A percentile compares a stretch with the other conserved stretches of the same genome.
Conservation (phyloP, 192 early-diverging fungal genomes). For the Coemansia sp. region DNA sequence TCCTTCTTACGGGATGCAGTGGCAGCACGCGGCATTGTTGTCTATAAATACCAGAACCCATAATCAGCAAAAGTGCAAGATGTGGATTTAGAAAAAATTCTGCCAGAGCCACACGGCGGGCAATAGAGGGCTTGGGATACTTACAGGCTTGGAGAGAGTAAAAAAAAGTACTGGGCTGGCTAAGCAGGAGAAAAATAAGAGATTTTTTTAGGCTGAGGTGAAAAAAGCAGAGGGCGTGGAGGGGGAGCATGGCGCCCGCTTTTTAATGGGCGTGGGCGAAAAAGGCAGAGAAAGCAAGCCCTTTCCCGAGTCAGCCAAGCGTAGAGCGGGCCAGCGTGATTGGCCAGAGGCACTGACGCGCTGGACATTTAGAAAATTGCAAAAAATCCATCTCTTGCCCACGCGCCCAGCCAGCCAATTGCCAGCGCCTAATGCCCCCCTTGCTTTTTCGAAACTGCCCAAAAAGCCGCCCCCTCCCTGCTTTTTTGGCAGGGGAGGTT, state of each 20-base stretch:
- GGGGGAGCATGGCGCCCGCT: neutral
- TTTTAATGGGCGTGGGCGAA: conserved; percentile 2
- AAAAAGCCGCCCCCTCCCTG: neutral
- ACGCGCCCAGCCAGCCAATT: conserved; percentile 5
- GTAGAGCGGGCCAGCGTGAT: conserved; percentile 1
- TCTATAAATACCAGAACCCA: neutral
- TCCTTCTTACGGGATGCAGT: conserved; percentile 12
- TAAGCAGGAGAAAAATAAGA: conserved; percentile 3
- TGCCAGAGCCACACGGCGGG: too few relatives aligned
- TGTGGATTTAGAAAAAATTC: too few relatives aligned
- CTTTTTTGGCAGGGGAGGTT: neutral
- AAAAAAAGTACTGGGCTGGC: neutral
- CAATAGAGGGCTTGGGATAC: neutral
- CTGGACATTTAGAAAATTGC: neutral
- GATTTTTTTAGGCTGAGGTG: conserved; percentile 14
- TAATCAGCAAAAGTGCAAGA: neutral
- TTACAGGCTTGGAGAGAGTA: conserved; percentile 7
- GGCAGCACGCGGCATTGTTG: conserved; percentile 36
- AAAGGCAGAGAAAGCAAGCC: neutral
- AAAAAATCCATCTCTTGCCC: conserved; percentile 14
- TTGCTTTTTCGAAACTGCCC: neutral
- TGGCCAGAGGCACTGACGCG: conserved; percentile 6
- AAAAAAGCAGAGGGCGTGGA: neutral
- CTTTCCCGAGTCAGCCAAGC: conserved; percentile 3
- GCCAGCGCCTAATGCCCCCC: neutral